Conservation (phyloP, 768 basidiomycete species). For the Dioszegia crocea region DNA sequence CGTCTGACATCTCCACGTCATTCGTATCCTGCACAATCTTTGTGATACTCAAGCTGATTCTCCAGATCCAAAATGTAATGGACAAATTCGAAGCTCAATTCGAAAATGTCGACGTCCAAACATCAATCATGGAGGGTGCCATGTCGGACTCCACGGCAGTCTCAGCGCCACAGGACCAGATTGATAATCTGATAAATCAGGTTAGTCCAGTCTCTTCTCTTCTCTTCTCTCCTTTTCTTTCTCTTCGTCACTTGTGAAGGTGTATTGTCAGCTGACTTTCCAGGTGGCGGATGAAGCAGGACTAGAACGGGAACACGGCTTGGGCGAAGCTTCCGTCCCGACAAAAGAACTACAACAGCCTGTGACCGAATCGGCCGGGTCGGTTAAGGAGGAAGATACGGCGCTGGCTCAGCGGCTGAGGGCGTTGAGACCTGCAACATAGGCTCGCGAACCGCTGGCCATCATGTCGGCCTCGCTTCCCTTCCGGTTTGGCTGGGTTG, state of each 20-base stretch:
- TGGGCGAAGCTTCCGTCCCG: conserved; percentile 60
- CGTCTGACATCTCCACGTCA: too few relatives aligned
- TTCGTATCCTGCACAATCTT: not conserved
- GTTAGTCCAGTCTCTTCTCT: too few relatives aligned
- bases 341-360: conserved; percentile 53
- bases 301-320: conserved; percentile 87
- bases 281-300: conserved; percentile 90
- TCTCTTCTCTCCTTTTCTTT: too few relatives aligned
- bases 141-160: conserved; percentile 90
- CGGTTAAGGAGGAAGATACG: conserved; percentile 47
- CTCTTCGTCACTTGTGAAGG: too few relatives aligned
- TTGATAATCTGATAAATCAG: conserved; percentile 78
- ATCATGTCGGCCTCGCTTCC: not conserved
- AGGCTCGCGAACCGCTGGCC: not conserved
- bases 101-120: conserved; percentile 94
- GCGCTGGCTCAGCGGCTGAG: conserved; percentile 76
- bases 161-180: conserved; percentile 93
- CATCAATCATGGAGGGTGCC: conserved; percentile 94
- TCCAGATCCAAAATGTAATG: conserved; percentile 94
- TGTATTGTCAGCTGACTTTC: not conserved
- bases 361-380: conserved; percentile 51
- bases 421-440: conserved; percentile 55
- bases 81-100: conserved; percentile 98
- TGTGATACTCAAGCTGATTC: not conserved
- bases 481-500: not conserved